Evolutionary conservation across 495 filamentous ascomycete genomes (phyloP).

Genomic region (Xylaria grammica): DNA sequence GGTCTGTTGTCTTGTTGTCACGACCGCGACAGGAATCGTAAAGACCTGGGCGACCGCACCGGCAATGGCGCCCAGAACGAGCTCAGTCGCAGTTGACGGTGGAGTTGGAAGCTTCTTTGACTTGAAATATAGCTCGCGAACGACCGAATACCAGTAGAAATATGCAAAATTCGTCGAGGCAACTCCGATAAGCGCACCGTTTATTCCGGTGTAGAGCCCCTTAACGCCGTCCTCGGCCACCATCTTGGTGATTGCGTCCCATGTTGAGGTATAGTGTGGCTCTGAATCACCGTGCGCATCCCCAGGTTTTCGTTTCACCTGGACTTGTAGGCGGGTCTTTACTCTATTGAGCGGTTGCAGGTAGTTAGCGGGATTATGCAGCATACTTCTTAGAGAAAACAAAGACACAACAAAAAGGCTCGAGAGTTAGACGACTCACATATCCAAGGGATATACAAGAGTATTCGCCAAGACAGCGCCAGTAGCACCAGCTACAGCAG

Average conservation of each 20-base stretch:
- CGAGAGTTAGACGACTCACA: constrained; percentile 62
- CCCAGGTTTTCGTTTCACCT: constrained; percentile 72
- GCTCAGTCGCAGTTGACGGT: constrained; percentile 84
- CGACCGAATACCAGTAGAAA: constrained; percentile 98
- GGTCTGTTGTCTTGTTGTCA: constrained; percentile 96
- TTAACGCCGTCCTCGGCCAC: constrained; percentile 76
- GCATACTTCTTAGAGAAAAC: background rate
- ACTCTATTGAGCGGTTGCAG: constrained; percentile 59
- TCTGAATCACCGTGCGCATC: constrained; percentile 48
- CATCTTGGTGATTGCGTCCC: constrained; percentile 90
- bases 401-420: constrained; percentile 1
- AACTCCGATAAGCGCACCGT: constrained; percentile 85
- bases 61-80: constrained; percentile 84
- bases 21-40: constrained; percentile 93
- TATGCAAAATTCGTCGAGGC: constrained; percentile 99
- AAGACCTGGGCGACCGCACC: constrained; percentile 94
- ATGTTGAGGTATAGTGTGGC: constrained; percentile 80
- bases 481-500: constrained; percentile 88
- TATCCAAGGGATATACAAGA: constrained; percentile 93
- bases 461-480: constrained; percentile 96
- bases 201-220: constrained; percentile 89
- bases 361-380: constrained; percentile 20
- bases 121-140: constrained; percentile 80
- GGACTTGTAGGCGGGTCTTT: constrained; percentile 96
- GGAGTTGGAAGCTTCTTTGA: constrained; percentile 63